Evolutionary conservation across 352 stramenopile genomes (phyloP), one percentile per base, ranked within the genome.

Genomic region (Pythium aristosporum): DNA sequence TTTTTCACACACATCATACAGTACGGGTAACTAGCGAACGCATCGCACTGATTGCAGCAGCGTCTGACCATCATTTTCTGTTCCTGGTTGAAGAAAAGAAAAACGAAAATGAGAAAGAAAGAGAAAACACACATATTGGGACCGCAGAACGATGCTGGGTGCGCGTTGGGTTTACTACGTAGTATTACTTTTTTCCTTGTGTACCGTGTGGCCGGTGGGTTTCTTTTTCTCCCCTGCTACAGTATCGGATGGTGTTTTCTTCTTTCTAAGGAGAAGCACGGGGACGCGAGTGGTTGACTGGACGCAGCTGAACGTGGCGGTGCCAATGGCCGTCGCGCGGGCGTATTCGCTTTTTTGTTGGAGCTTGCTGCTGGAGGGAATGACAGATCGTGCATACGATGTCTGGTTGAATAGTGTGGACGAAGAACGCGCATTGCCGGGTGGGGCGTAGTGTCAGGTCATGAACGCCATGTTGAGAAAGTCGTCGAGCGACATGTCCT

Each of bases 401-500:
- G 36, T 42, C 25, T 28, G 2, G 2, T 28, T 28, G 25, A 28
- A 42, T 2, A 5, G 6, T 18, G 36, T 42, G 36, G 36, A 42
- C 15, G 36, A 16, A 6, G 15, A 28, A 28, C 25, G 36, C 36
- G 36, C 36, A 16, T 42, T 42, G 36, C 10, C 36, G 49, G 10
- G 32, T 10, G 18, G 13, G 11, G 50, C 34, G n/a, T 44, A n/a
- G 34, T 3, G 55, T 64, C 47, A 64, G 21, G 57, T 57, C 57
- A 51, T 57, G 57, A 54, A 56, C 39, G 49, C 49, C 48, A 58
- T 46, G 20, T 49, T 49, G 23, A 65, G 28, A 6, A 57, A 41
- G 37, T 52, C 50, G 12, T 65, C 39, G 48, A 65, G 48, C 59
- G 46, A 65, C 39, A 65, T 52, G 23, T 56, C 50, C 18, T 65